Base-by-base conservation (phyloP, 345 rosid species). In the Dimocarpus longan region DNA sequence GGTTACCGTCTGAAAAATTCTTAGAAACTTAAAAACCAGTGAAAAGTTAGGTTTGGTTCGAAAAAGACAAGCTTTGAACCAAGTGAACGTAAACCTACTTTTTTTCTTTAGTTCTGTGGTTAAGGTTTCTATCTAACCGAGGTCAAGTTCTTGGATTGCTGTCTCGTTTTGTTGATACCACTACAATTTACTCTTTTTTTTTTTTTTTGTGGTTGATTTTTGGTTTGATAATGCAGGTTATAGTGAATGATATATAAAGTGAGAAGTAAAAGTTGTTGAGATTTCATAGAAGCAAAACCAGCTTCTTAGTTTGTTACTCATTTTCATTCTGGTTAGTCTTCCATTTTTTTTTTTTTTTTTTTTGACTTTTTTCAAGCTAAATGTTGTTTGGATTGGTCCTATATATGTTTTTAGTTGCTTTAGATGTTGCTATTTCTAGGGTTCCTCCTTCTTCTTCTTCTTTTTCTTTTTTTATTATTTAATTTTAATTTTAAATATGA, bases 311-410 rank as follows among this genome's bases (percentile, higher is more conserved):
- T 78, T 67, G 70, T 64, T 75, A 62, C 10, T 70, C 48, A 1
- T 43, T 24, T 6, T 67, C 80, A 24, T 76, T 80, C 82, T 76
- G 84, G 86, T 80, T 68, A 66, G 85, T 82, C 37, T 79, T 65
- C 54, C 80, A 52, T 26, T 75, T 26, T 57, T 60, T 28, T 73
- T 60, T 1, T 12, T 52, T 48, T 22, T 48, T 28, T 68, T 60
- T 0, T 13, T 54, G 39, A 10, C 8, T 24, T 39, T 52, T 15
- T 62, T 77, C 32, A 52, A 40, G 62, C 37, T 66, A 18, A 18
- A 8, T 21, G 13, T 18, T 46, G 9, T 59, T 42, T 21, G 59
- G 62, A 26, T 70, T 59, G 37, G 22, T 39, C 54, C 24, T 26
- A 2, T 68, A 5, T 32, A 73, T 60, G 15, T 42, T 40, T 26